Evolutionary conservation across 1,284 basidiomycete genomes (phyloP).

Genomic region (Mycena citricolor): DNA sequence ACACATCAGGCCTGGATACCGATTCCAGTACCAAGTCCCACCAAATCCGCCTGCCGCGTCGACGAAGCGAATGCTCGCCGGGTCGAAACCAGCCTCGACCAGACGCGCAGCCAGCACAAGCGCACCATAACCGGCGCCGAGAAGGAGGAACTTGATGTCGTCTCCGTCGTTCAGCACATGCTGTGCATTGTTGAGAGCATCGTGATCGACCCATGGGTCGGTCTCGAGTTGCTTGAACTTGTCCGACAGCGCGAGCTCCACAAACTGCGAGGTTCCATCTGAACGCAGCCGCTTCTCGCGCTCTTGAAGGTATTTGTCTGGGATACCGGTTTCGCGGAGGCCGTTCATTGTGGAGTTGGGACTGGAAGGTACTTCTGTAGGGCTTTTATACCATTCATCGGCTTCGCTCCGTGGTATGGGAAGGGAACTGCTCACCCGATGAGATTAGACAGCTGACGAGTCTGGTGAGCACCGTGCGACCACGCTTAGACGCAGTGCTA

Average conservation of each 20-base stretch:
- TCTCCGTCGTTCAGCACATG: conserved; percentile 16
- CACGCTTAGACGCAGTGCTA: no score
- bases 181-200: conserved; percentile 12
- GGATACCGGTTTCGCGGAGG: background rate
- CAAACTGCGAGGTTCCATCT: conserved; percentile 15
- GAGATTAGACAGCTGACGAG: no score
- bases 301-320: conserved; percentile 14
- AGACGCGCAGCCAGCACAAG: conserved; percentile 18
- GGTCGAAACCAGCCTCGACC: conserved; percentile 19
- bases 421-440: no score
- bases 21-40: conserved; percentile 27
- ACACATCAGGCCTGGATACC: conserved; percentile 25
- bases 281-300: conserved; percentile 18
- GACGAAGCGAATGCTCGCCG: conserved; percentile 19
- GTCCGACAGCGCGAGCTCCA: conserved; percentile 9
- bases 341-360: no score
- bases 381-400: no score
- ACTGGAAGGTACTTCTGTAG: no score
- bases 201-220: conserved; percentile 24
- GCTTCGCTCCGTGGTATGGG: no score
- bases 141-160: conserved; percentile 17
- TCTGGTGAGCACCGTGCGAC: no score
- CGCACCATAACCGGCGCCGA: conserved; percentile 22
- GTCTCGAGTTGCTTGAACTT: conserved; percentile 15
- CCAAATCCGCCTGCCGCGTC: conserved; percentile 24